Evolutionary conservation across 2,329 filamentous ascomycete species (phyloP), one percentile per base, ranked within the genome.

Genomic region (Nigrograna mackinnonii): DNA sequence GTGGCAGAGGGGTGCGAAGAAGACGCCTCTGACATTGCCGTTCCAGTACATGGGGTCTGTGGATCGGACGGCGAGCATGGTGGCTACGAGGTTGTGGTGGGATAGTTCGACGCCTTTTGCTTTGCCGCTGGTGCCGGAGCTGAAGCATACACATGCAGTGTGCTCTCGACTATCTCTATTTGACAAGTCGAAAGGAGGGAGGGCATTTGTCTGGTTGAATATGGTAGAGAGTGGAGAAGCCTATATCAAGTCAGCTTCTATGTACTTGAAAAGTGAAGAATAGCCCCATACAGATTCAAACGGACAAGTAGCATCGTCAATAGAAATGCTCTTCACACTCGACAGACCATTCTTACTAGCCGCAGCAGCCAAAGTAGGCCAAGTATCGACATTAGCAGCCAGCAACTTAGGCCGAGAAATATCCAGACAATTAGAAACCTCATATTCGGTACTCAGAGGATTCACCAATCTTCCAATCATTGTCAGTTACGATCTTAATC

Each of bases 81-180:
- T 40, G 11, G 53, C 51, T 16, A 58, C 38, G 16, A 58, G 13
- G 22, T 52, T 55, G 41, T 52, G 47, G 34, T 60, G 57, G 6
- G 43, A 50, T 6, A 58, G 38, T 22, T 50, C 39, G 5, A 57
- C 55, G 7, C 48, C 57, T 38, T 60, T 60, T 18, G 54, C 35
- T 33, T 55, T 54, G 11, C 57, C 57, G 40, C 45, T 54, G 3
- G 55, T 60, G 2, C 56, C 56, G 4, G 31, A 33, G n/a, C 48
- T 57, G 36, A 59, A 59, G 28, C 46, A 50, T 4, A 59, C 40
- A 12, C 40, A 45, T 2, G 55, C 54, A 13, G 49, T 52, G 28
- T 52, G 33, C 12, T 52, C 40, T 37, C 45, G 31, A 35, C 43
- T 56, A 30, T 57, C 52, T 20, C 41, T 22, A 12, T 17, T 17